Evolutionary conservation across 306 rosid genomes (phyloP), one percentile per base, ranked within the genome.

Genomic region (Cucurbita argyrosperma): DNA sequence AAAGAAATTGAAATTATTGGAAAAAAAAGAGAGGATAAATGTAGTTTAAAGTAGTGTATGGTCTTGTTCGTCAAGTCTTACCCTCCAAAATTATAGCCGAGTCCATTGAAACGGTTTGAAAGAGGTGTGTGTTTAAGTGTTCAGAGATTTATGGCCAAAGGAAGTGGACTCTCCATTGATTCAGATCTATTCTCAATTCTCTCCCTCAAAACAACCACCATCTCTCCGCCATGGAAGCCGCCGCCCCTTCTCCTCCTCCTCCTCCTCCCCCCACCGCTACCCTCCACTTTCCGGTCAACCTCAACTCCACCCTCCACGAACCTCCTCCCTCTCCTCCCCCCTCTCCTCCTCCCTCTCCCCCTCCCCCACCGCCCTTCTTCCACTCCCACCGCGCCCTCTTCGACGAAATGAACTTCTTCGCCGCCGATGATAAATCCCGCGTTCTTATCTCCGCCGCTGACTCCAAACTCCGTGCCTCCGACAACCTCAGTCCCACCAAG

Each of bases 181-280:
- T 83, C 89, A 85, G 92, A 89, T 90, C 98, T 90, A 80, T 18
- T 58, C 95, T 87, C 58, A 85, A 92, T 83, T 89, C 97, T 54
- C 85, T 88, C 76, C 85, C 46, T 7, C 10, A 39, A 39, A 39
- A 39, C 7, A 39, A 39, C 39, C 49, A 2, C 19, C 10, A 10
- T 15, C 15, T 53, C 21, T 1, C 43, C 42, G 1, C 15, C 54
- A 74, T 55, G 77, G 77, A 55, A 30, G 35, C 35, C 54, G 30
- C 47, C 53, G 42, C 61, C 47, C 60, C 76, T 60, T 80, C 87
- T 38, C 74, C 88, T 56, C 61, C 82, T 0, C 83, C 53, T 49
- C 53, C n/a, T 4, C 84, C 9, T 35, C 63, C 84, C 6, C 47
- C 82, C 30, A 49, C 84, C 10, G 8, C 76, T 26, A 82, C 85